phyloP scores from a whole-genome alignment of 2,329 filamentous ascomycete genomes.

The Fusarium sp. region DNA sequence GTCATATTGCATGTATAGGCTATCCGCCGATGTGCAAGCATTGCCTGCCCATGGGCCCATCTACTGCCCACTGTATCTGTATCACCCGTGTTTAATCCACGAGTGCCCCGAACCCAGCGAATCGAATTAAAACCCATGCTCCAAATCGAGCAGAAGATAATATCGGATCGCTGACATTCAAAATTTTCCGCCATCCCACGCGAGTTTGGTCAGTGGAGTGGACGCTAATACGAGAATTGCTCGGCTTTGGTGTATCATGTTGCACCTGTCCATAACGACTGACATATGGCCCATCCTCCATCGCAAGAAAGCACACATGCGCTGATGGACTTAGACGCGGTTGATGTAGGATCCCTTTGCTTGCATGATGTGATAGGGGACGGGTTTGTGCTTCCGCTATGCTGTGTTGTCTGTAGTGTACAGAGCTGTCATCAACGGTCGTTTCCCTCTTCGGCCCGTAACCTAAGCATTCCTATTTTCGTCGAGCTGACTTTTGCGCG shows the following conservation, averaged over 20 bases:
- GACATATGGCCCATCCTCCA: constrained; percentile 7
- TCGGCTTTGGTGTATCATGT: constrained; percentile 38
- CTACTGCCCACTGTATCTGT: constrained; percentile 7
- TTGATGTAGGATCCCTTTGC: constrained; percentile 1
- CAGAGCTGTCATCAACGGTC: constrained; percentile 38
- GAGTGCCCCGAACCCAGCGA: not conserved
- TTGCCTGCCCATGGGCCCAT: constrained; percentile 23
- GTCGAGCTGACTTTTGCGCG: constrained; percentile 7
- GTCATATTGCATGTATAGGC: not conserved
- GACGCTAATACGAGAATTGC: constrained; percentile 46
- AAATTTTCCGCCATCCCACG: constrained; percentile 27
- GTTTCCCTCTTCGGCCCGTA: constrained; percentile 16
- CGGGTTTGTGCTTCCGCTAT: constrained; percentile 31
- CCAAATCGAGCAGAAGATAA: constrained; percentile 12
- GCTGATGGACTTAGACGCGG: not conserved
- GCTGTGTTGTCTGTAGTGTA: constrained; percentile 21
- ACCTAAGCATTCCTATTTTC: constrained; percentile 20
- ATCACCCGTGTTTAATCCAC: constrained; percentile 12
- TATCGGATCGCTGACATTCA: constrained; percentile 18
- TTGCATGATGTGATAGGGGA: constrained; percentile 1
- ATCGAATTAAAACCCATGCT: constrained; percentile 6
- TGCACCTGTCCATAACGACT: constrained; percentile 32
- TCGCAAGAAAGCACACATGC: not conserved
- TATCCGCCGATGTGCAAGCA: constrained; percentile 26
- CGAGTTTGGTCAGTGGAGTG: constrained; percentile 32